These are phyloP conservation scores for Jasminum sambac DNA, from an alignment of 257 asterid genomes.

Conservation along the genomic window DNA sequence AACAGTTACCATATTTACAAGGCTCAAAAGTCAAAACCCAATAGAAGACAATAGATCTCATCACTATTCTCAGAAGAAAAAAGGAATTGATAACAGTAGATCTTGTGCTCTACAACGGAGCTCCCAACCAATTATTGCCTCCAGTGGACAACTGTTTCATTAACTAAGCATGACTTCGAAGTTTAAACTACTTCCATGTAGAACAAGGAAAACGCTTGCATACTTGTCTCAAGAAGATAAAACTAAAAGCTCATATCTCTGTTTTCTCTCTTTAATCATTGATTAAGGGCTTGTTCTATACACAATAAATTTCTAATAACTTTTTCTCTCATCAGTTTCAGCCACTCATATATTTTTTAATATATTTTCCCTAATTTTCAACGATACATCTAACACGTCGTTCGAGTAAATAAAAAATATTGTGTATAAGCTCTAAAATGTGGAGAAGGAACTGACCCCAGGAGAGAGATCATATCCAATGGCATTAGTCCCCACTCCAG, in stretches of 20 bases:
- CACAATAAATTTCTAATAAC: no score
- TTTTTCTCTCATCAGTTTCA: no score
- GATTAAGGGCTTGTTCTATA: no score
- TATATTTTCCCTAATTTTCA: no score
- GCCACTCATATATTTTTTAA: no score
- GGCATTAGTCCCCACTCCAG: conserved; percentile 97
- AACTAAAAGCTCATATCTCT: background rate
- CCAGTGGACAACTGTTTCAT: background rate
- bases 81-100: background rate
- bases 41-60: background rate
- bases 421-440: no score
- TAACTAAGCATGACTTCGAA: background rate
- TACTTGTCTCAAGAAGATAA: background rate
- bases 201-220: conserved; percentile 12
- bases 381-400: no score
- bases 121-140: conserved; percentile 14
- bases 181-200: conserved; percentile 1
- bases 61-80: background rate
- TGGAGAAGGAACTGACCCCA: conserved; percentile 58
- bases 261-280: background rate
- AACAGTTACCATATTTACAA: background rate
- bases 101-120: background rate
- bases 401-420: no score
- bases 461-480: conserved; percentile 96
- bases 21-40: background rate